Percentiles rank a stretch among this genome's conserved stretches.
Conservation (phyloP, 352 stramenopile species). For the Peronospora farinosa region DNA sequence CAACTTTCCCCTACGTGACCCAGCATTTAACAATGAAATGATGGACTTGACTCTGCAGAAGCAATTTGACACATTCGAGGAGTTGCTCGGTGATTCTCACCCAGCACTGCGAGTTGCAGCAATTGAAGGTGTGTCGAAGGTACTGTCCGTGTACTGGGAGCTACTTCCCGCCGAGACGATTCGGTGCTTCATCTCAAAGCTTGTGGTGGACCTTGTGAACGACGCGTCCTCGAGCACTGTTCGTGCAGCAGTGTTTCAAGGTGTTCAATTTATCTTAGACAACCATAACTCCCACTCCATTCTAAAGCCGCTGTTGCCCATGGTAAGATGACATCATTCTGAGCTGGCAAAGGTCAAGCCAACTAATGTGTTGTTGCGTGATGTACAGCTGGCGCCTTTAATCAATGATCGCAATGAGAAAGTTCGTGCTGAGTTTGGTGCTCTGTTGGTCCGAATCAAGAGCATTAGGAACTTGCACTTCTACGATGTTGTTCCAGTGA, state of each 20-base stretch:
- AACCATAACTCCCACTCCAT: slow-evolving; percentile 84
- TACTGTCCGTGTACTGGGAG: slow-evolving; percentile 83
- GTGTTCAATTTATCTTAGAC: slow-evolving; percentile 79
- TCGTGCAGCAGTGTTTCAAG: slow-evolving; percentile 79
- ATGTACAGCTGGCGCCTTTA: slow-evolving; percentile 53
- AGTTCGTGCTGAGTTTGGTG: slow-evolving; percentile 70
- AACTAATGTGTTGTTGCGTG: slow-evolving; percentile 11
- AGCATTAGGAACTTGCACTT: slow-evolving; percentile 85
- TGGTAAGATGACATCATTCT: slow-evolving; percentile 36
- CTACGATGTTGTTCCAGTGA: slow-evolving; percentile 78
- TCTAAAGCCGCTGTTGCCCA: slow-evolving; percentile 74
- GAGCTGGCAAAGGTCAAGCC: neutral
- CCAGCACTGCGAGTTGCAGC: slow-evolving; percentile 70
- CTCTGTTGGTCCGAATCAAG: slow-evolving; percentile 80
- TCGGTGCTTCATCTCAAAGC: slow-evolving; percentile 74
- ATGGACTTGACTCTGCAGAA: slow-evolving; percentile 73
- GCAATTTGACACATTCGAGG: slow-evolving; percentile 80
- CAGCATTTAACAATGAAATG: slow-evolving; percentile 65
- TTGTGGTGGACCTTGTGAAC: slow-evolving; percentile 77
- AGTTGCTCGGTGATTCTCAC: slow-evolving; percentile 65
- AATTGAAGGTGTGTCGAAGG: slow-evolving; percentile 76
- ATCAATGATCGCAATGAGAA: slow-evolving; percentile 83
- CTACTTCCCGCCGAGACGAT: slow-evolving; percentile 75
- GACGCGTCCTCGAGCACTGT: slow-evolving; percentile 68
- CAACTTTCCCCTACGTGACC: slow-evolving; percentile 77